Base-by-base conservation (phyloP, 2,329 filamentous ascomycete species). In the Curvularia spicifera region DNA sequence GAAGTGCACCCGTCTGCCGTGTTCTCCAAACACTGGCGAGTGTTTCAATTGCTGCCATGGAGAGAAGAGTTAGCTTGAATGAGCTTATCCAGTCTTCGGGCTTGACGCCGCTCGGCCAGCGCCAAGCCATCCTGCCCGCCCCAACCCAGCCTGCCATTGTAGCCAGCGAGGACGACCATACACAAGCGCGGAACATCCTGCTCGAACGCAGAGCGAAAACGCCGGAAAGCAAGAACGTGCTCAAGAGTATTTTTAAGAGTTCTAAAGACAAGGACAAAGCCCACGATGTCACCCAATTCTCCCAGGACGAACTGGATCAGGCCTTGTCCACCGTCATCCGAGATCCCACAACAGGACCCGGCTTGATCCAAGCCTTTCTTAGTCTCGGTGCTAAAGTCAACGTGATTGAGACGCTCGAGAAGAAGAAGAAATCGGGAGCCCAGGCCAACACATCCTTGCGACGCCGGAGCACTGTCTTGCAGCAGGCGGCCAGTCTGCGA, bases 331-430 rank as follows among this genome's bases (percentile, higher is more conserved):
- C 68, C 18, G 67, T 72, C 33, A 69, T 76, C 45, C 66, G 70
- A 43, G 70, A 69, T 48, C 65, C 70, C 10, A 64, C 72, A 5
- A 70, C 70, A 7, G 71, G 57, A 18, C 65, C 71, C 20, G 72
- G 72, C 8, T 64, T 76, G 5, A 68, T 76, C 2, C 72, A 75
- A 57, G 73, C 74, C 3, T 73, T 75, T 45, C 55, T 76, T 12
- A 64, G 57, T 46, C 61, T 75, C 29, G 74, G 74, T 31, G 74
- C 72, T 4, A 76, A 73, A 50, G 73, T 76, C 58, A 76, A 76
- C 44, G 48, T 66, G 35, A 65, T 66, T 20, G 64, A 66, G 18
- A 59, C 62, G 5, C 56, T 52, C 5, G 64, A 67, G 10, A 67
- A 67, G 45, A 67, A 65, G 54, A 62, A 51, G 53, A 63, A 57